phyloP scores from a whole-genome alignment of 129 eudicot species.

The Lonicera japonica region DNA sequence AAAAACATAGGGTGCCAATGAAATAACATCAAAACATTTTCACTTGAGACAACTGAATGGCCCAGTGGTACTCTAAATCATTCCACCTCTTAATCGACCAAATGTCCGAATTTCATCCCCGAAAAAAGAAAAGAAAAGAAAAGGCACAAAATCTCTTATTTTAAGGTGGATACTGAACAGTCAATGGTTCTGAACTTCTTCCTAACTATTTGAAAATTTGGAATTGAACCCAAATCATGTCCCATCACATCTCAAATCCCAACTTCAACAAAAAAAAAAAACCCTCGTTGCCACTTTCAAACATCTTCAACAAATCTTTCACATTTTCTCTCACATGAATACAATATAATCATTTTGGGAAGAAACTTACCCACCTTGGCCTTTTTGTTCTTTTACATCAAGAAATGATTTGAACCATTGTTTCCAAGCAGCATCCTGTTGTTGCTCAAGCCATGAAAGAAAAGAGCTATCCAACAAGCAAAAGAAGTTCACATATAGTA shows the following conservation, averaged over 20 bases:
- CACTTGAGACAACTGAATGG: too few relatives aligned
- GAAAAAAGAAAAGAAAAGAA: too few relatives aligned
- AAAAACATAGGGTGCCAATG: too few relatives aligned
- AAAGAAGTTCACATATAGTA: conserved; percentile 85
- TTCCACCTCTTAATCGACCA: too few relatives aligned
- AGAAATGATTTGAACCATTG: conserved; percentile 51
- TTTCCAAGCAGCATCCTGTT: conserved; percentile 93
- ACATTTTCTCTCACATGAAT: background rate
- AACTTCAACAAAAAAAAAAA: background rate
- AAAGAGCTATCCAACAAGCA: conserved; percentile 74
- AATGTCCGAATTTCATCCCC: too few relatives aligned
- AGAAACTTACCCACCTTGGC: conserved; percentile 33
- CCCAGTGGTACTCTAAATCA: too few relatives aligned
- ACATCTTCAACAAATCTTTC: background rate
- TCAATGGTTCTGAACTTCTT: too few relatives aligned
- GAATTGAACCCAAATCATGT: too few relatives aligned
- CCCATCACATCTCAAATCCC: background rate
- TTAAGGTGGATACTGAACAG: too few relatives aligned
- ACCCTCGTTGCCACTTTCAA: background rate
- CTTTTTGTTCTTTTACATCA: conserved; percentile 31
- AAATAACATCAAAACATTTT: too few relatives aligned
- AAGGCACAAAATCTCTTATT: too few relatives aligned
- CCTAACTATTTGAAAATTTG: too few relatives aligned
- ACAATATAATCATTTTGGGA: background rate
- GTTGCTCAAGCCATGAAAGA: conserved; percentile 93